Percentiles rank a stretch among this genome's conserved stretches.
These are phyloP conservation scores for Saccharomyces mikatae DNA, from an alignment of 805 yeast genomes.

Conservation along the genomic window DNA sequence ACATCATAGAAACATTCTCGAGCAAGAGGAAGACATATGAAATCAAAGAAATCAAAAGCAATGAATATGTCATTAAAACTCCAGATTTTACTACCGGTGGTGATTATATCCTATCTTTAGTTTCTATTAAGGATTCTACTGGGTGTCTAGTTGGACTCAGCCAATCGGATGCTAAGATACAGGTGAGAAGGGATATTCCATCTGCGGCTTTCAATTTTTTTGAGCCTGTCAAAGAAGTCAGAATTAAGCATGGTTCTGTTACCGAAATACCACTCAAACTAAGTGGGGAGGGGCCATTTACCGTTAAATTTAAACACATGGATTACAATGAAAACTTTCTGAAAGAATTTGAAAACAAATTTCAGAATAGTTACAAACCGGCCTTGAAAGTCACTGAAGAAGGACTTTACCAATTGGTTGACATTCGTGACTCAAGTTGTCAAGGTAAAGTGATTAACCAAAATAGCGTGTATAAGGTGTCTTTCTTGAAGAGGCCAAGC, in stretches of 20 bases:
- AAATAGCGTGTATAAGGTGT: conserved; percentile 31
- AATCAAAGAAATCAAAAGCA: conserved; percentile 34
- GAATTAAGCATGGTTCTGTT: conserved; percentile 54
- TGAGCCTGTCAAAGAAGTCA: conserved; percentile 21
- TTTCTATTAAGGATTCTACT: conserved; percentile 63
- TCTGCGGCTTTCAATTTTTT: conserved; percentile 38
- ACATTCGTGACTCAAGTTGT: conserved; percentile 45
- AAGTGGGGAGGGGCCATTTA: conserved; percentile 50
- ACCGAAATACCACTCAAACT: conserved; percentile 53
- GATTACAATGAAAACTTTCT: conserved; percentile 25
- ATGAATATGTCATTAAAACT: conserved; percentile 39
- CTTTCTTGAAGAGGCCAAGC: conserved; percentile 41
- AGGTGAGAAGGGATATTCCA: conserved; percentile 66
- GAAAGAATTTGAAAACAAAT: conserved; percentile 16
- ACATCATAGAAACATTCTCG: conserved; percentile 49
- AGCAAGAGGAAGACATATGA: conserved; percentile 39
- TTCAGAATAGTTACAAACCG: conserved; percentile 27
- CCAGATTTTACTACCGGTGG: conserved; percentile 62
- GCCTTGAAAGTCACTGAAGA: conserved; percentile 33
- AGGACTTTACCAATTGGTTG: conserved; percentile 41
- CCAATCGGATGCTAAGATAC: conserved; percentile 54
- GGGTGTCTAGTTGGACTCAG: conserved; percentile 69
- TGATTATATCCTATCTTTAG: conserved; percentile 53
- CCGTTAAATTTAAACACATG: conserved; percentile 30
- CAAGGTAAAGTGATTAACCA: conserved; percentile 37